phyloP scores from a whole-genome alignment of 2,329 filamentous ascomycete species.

The Claviceps humidiphila region DNA sequence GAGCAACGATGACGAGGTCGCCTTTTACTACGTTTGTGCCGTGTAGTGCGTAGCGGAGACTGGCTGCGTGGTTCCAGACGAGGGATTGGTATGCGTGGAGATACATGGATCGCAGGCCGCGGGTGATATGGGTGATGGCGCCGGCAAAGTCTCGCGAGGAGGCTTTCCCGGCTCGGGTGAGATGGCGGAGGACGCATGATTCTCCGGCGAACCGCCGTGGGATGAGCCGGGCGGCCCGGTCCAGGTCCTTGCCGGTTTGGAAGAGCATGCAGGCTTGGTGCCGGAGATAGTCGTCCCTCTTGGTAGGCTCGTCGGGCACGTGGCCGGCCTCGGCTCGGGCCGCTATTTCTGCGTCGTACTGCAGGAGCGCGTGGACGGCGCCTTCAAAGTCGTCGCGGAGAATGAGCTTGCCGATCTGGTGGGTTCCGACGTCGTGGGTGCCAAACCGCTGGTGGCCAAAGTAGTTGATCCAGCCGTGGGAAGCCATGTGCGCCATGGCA shows the following conservation, averaged over 20 bases:
- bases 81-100: constrained; percentile 92
- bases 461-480: constrained; percentile 89
- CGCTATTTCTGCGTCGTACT: constrained; percentile 52
- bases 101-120: constrained; percentile 83
- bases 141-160: constrained; percentile 61
- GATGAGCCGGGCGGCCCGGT: constrained; percentile 51
- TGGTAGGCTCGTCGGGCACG: constrained; percentile 34
- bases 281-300: constrained; percentile 64
- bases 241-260: constrained; percentile 43
- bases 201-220: constrained; percentile 78
- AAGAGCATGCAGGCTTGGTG: constrained; percentile 69
- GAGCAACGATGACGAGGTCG: constrained; percentile 62
- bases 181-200: constrained; percentile 61
- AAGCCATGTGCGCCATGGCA: constrained; percentile 53
- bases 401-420: constrained; percentile 73
- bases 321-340: constrained; percentile 27
- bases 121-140: constrained; percentile 65
- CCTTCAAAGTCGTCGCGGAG: constrained; percentile 68
- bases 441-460: constrained; percentile 96
- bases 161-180: constrained; percentile 36
- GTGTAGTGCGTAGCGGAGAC: constrained; percentile 65
- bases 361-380: constrained; percentile 64
- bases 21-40: constrained; percentile 65
- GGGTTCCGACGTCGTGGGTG: constrained; percentile 73
- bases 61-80: constrained; percentile 81